Conservation (phyloP, 257 asterid species). For the Catharanthus roseus region DNA sequence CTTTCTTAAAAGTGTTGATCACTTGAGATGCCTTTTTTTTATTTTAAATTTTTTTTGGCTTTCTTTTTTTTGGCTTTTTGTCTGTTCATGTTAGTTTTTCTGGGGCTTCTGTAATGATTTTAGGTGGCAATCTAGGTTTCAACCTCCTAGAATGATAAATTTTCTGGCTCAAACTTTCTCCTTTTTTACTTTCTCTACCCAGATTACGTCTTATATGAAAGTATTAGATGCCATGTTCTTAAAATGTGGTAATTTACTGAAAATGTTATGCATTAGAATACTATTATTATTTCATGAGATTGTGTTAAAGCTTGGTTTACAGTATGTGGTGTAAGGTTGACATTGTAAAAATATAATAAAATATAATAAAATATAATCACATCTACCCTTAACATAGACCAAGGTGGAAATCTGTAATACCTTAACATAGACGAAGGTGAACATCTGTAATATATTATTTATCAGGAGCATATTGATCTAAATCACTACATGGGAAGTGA, state of each 20-base stretch:
- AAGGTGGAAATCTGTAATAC: neutral
- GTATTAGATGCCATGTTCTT: neutral
- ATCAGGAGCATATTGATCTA: neutral
- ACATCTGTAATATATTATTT: neutral
- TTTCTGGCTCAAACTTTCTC: neutral
- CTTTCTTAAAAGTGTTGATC: neutral
- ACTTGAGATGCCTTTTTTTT: neutral
- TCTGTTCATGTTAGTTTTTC: neutral
- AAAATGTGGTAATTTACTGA: neutral
- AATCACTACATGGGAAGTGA: neutral
- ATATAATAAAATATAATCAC: neutral
- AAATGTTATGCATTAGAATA: neutral
- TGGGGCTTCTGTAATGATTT: neutral
- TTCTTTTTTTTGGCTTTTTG: too few species aligned
- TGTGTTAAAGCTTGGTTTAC: neutral
- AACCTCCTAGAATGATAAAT: neutral
- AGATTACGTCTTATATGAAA: neutral
- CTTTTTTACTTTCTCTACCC: neutral
- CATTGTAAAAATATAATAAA: neutral
- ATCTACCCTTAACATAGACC: neutral
- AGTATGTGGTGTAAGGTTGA: neutral
- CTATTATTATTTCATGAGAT: neutral
- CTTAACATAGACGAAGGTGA: neutral
- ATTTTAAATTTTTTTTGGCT: too few species aligned
- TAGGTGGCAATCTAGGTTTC: neutral